A percentile compares a stretch with the other conserved stretches of the same genome.
These are phyloP conservation scores for Scleroderma bovista DNA, from an alignment of 768 basidiomycete genomes.

Conservation along the genomic window DNA sequence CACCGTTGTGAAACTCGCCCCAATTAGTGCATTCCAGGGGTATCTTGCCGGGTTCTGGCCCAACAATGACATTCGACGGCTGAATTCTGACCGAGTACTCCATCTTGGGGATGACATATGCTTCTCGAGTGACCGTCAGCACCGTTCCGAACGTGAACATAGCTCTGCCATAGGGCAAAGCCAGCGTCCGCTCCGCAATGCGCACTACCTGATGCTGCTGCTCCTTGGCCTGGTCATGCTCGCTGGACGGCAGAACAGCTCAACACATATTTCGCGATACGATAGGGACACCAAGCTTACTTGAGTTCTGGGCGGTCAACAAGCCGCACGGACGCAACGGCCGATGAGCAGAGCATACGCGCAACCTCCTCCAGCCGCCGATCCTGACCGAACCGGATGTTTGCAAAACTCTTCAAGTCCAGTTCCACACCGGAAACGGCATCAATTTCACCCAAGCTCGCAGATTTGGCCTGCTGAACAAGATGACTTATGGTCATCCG, in stretches of 20 bases:
- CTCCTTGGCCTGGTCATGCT: slow-evolving; percentile 82
- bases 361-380: slow-evolving; percentile 87
- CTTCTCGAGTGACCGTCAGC: slow-evolving; percentile 68
- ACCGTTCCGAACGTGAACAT: slow-evolving; percentile 88
- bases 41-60: slow-evolving; percentile 70
- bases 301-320: slow-evolving; percentile 66
- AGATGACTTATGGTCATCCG: slow-evolving; percentile 50
- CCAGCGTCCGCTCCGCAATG: slow-evolving; percentile 83
- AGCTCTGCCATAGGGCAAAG: slow-evolving; percentile 83
- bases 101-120: slow-evolving; percentile 73
- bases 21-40: slow-evolving; percentile 68
- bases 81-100: slow-evolving; percentile 72
- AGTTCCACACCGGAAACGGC: slow-evolving; percentile 67
- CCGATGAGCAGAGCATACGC: slow-evolving; percentile 82
- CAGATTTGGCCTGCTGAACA: slow-evolving; percentile 42
- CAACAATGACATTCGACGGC: slow-evolving; percentile 59
- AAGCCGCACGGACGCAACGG: slow-evolving; percentile 57
- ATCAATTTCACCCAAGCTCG: slow-evolving; percentile 51
- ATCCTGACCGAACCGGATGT: slow-evolving; percentile 87
- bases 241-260: slow-evolving; percentile 40
- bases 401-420: slow-evolving; percentile 66
- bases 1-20: slow-evolving; percentile 99
- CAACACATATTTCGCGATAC: neutral
- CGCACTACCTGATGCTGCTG: slow-evolving; percentile 77
- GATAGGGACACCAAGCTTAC: slow-evolving; percentile 35